A percentile compares a stretch with the other conserved stretches of the same genome.
phyloP scores from a whole-genome alignment of 148 eudicot species.

The Polygonum aviculare region DNA sequence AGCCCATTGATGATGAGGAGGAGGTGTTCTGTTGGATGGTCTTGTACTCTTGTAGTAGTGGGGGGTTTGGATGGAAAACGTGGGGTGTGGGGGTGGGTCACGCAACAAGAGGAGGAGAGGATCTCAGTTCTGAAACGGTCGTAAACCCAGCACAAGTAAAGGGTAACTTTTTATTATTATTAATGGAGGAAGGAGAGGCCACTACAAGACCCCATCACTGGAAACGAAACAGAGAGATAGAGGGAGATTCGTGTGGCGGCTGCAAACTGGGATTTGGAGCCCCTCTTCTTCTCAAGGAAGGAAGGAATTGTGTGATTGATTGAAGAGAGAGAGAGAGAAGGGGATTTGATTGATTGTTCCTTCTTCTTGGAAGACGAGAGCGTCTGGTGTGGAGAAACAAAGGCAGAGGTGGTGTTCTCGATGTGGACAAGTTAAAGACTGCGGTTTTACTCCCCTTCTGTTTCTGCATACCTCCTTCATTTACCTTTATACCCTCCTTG shows the following conservation, averaged over 20 bases:
- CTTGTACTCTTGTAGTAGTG: not conserved
- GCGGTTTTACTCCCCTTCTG: too few relatives aligned
- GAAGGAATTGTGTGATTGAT: not conserved
- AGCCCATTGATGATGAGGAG: not conserved
- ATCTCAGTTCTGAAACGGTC: not conserved
- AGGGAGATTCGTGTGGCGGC: not conserved
- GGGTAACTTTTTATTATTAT: not conserved
- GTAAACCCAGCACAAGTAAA: not conserved
- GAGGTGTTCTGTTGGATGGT: too few relatives aligned
- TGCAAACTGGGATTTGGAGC: constrained; percentile 1
- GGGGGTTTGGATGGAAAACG: not conserved
- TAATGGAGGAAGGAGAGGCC: not conserved
- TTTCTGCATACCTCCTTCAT: too few relatives aligned
- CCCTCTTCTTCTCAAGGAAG: not conserved
- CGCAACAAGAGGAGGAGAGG: not conserved
- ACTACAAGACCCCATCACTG: not conserved
- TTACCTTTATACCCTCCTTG: too few relatives aligned
- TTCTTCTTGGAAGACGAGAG: too few relatives aligned
- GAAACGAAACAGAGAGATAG: not conserved
- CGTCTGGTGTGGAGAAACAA: too few relatives aligned
- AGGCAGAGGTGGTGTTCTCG: not conserved
- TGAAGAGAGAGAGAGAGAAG: not conserved
- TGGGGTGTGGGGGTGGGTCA: not conserved
- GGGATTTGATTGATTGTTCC: not conserved
- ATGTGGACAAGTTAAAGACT: too few relatives aligned